Evolutionary conservation across 371 early-diverging fungal genomes (phyloP), one percentile per base, ranked within the genome.

Genomic region (Syncephalastrum monosporum): DNA sequence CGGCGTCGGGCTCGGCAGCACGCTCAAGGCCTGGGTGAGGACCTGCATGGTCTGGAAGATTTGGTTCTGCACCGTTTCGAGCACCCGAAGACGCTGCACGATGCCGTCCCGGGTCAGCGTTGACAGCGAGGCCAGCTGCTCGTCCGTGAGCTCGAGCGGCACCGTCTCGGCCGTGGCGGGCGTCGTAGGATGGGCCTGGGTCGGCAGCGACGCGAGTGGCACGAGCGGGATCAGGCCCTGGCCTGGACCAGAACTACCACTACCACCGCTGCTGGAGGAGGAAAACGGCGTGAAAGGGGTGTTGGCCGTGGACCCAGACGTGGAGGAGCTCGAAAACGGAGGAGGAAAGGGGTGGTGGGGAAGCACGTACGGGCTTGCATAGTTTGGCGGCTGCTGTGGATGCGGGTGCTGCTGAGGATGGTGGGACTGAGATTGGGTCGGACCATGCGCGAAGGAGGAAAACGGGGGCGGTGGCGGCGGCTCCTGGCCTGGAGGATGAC

Each of bases 41-140:
- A 79, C 67, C 25, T 82, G 79, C 52, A 84, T 82, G 1, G 83
- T 62, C 4, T 83, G 82, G 16, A 81, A 77, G 46, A 89, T 78
- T 64, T 91, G 90, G 1, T 58, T 52, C 57, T 91, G 87, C 1
- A 87, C 76, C 0, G 75, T 66, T 45, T 84, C 80, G 38, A 90
- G 49, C 3, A 86, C 70, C 1, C 67, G 68, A 10, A 91, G 61
- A 3, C 89, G 80, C 42, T 81, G 77, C 24, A 79, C 74, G 25
- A 89, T 75, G 0, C 82, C 82, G 15, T 82, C 82, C 29, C 87
- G 63, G 8, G 88, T 78, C 3, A 65, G 60, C 0, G 75, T 79
- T 13, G 88, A 82, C 59, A 91, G 57, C 2, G 54, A 55, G 8
- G 49, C 63, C 16, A 90, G 61, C 50, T 91, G 81, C 1, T 74